Base-by-base conservation (phyloP, 2,329 filamentous ascomycete genomes). In the Thielaviopsis populi region DNA sequence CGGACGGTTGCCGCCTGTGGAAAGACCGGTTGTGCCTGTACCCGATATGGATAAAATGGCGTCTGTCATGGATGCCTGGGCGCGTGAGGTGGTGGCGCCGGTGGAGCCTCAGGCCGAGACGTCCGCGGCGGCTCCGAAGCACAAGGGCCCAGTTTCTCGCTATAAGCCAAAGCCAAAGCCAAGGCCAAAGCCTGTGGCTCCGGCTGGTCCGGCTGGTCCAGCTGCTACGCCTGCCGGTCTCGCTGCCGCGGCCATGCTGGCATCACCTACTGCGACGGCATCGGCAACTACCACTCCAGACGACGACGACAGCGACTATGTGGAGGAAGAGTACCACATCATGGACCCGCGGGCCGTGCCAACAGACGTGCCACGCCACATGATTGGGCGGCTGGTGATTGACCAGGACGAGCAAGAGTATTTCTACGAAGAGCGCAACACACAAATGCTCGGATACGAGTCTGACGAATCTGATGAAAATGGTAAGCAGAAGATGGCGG, bases 391-490 rank as follows among this genome's bases (percentile, higher is more conserved):
- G 42, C 71, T 84, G 61, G 79, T 83, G 6, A 77, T 84, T 59
- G 80, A 82, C 61, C 77, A 76, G 24, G 79, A 83, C 65, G 81
- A 84, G 66, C 77, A 78, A 48, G 78, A 81, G 63, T 77, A 80
- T 53, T 86, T 86, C 70, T 86, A 81, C 30, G 64, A 66, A 24
- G 64, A 66, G 41, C 43, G 41, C 27, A 66, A 66, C 40, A 61
- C 60, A 37, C 61, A 63, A 42, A 63, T 60, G 56, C 58, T 56
- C 46, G 75, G 81, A 68, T 73, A 77, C 69, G 73, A 73, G 0
- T 79, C 83, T 46, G 82, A 84, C 53, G 83, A 85, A 4, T 83
- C 86, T 61, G 83, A 86, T 63, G 83, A 86, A 69, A 86, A 86
- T 67, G 83, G 83, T 84, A 74, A 50, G 43, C 66, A 65, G 59